Evolutionary conservation across 108 stramenopile genomes (phyloP), one percentile per base, ranked within the genome.

Genomic region (Nannochloropsis oceanica): DNA sequence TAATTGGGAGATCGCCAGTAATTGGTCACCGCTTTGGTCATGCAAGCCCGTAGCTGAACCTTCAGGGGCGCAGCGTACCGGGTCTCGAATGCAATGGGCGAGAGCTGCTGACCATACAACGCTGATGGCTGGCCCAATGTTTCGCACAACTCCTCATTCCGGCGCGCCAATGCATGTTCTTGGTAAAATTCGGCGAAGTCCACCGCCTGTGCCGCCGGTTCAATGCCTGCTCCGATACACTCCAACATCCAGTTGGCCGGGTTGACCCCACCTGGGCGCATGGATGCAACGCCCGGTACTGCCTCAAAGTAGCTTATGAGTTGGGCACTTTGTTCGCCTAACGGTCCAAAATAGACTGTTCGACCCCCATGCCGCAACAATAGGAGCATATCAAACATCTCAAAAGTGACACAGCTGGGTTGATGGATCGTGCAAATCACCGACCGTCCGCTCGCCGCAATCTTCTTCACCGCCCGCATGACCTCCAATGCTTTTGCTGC

Each of bases 201-300:
- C 11, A 82, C 43, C 14, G 80, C 20, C 26, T 73, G 59, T 0
- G 20, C 43, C 84, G 27, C 79, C 27, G 11, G 86, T 0, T 73
- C 59, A 73, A 73, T 91, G 26, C 91, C 91, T 10, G 92, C 89
- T 27, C 91, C 92, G 82, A 92, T 91, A 25, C 91, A 93, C 84
- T 92, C 93, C 18, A 95, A 93, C 94, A 95, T 94, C 93, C 93
- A 95, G 8, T 93, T 92, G 18, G 94, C 94, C 18, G 95, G 95
- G 43, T 95, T 95, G 44, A 91, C 92, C 43, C 92, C 90, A 80
- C 59, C 59, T 7, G 44, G 73, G 22, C 82, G 82, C 84, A 93
- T 89, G 26, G 87, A 87, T 42, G 34, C 26, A 25, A 87, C 90
- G 59, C 87, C 88, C 2, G 91, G 90, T 2, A 91, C 25, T 8